Evolutionary conservation across 1,284 basidiomycete species (phyloP), one percentile per base, ranked within the genome.

Genomic region (Naganishia cerealis): DNA sequence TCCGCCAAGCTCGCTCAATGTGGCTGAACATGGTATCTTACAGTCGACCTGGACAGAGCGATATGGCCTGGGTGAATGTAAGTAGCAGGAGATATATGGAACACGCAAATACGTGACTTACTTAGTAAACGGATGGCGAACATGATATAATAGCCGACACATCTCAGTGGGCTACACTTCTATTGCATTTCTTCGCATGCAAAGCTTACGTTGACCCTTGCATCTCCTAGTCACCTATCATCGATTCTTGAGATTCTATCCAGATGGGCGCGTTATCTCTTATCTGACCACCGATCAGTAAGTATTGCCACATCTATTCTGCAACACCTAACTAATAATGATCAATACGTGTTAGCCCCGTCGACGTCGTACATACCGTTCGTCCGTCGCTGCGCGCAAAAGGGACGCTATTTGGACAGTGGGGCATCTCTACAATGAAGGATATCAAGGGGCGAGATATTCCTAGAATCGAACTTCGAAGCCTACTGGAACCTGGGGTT

Each of bases 251-350:
- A 90, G 94, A 10, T 96, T 97, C 83, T 89, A 90, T 71, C 88
- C 91, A 0, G 87, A 92, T 73, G 94, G 94, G 1, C 85, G 86
- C 73, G 92, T 94, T 5, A 84, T 97, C 3, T 93, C 91, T 26
- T 85, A 94, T 16, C 86, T 94, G 29, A 87, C 90, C 1, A 94
- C 93, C 70, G 92, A 95, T 54, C 78, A 81, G 78, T 90, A 87
- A 71, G 80, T 85, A 72, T 83, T 0, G 15, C 18, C 29, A 38
- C n/a, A 0, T 12, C 15, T 38, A 5, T 21, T 15, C 29, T 21
- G 29, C 26, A 12, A 36, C 58, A 8, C n/a, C n/a, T 42, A 3
- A 9, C 4, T 50, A 2, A 10, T 10, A 42, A 57, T 67, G 36
- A 65, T 46, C 18, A 16, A 46, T 12, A 21, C 21, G n/a, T 26